Percentiles rank a stretch among this genome's conserved stretches.
These are phyloP conservation scores for Phytophthora kernoviae DNA, from an alignment of 352 stramenopile genomes.

Conservation along the genomic window DNA sequence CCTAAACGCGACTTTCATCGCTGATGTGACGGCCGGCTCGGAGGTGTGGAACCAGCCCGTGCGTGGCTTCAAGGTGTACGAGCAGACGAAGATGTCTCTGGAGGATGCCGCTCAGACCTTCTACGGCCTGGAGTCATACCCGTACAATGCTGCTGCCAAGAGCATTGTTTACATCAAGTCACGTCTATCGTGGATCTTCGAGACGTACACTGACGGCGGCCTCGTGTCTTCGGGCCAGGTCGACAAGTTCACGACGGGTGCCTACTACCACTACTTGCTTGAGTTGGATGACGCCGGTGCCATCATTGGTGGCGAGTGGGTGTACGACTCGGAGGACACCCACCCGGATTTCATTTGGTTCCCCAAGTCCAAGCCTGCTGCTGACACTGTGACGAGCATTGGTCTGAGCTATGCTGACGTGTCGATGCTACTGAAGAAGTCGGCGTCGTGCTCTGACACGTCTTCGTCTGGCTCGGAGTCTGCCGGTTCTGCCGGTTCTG, in stretches of 20 bases:
- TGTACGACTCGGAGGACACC: slow-evolving; percentile 32
- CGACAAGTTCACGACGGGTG: slow-evolving; percentile 29
- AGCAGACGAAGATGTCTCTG: slow-evolving; percentile 34
- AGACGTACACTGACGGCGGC: slow-evolving; percentile 36
- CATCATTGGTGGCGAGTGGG: slow-evolving; percentile 51
- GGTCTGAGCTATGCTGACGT: slow-evolving; percentile 42
- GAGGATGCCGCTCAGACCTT: slow-evolving; percentile 37
- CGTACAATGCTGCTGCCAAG: slow-evolving; percentile 47
- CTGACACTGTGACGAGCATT: slow-evolving; percentile 27
- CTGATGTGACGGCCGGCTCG: slow-evolving; percentile 37
- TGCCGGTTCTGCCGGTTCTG: too few species aligned
- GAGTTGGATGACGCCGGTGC: slow-evolving; percentile 35
- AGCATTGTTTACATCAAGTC: slow-evolving; percentile 51
- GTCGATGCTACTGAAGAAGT: slow-evolving; percentile 30
- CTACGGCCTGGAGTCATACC: slow-evolving; percentile 46
- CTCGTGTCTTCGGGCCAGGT: slow-evolving; percentile 33
- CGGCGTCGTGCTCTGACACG: slow-evolving; percentile 16
- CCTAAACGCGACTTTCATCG: slow-evolving; percentile 44
- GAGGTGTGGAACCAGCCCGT: slow-evolving; percentile 67
- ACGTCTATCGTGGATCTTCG: slow-evolving; percentile 48
- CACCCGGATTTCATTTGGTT: slow-evolving; percentile 50
- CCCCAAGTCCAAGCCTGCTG: slow-evolving; percentile 24
- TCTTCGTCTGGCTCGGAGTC: slow-evolving; percentile 8
- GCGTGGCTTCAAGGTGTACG: slow-evolving; percentile 41
- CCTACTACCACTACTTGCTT: slow-evolving; percentile 41